Conservation (phyloP, 1,284 basidiomycete genomes). For the Coniferiporia sulphurascens region DNA sequence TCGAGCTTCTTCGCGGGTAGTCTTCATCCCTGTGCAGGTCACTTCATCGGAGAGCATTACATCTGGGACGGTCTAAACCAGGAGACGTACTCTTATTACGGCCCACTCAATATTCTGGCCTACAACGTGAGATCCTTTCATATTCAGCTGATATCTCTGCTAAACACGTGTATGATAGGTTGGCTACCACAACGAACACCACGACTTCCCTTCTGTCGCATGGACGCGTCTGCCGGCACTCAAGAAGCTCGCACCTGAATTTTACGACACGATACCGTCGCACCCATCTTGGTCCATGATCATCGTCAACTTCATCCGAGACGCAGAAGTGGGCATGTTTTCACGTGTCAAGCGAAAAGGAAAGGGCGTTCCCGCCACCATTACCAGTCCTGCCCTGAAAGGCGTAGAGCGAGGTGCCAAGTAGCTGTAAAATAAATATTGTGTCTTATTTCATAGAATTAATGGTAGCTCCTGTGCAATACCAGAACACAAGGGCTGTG, state of each 20-base stretch:
- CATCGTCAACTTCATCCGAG: constrained; percentile 90
- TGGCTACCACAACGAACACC: constrained; percentile 98
- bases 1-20: constrained; percentile 94
- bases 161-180: constrained; percentile 46
- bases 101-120: constrained; percentile 84
- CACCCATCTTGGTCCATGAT: constrained; percentile 96
- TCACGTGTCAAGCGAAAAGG: constrained; percentile 38
- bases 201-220: constrained; percentile 94
- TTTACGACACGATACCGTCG: constrained; percentile 83
- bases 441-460: not conserved
- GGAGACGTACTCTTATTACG: constrained; percentile 98
- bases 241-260: constrained; percentile 82
- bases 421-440: not conserved
- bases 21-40: constrained; percentile 91
- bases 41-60: constrained; percentile 98
- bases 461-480: not conserved
- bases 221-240: constrained; percentile 94
- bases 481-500: not conserved
- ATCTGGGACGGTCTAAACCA: constrained; percentile 86
- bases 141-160: not conserved
- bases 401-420: not conserved
- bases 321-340: constrained; percentile 71
- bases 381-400: not conserved
- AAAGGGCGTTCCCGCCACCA: constrained; percentile 11
- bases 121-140: constrained; percentile 70